These are phyloP conservation scores for Lanzia echinophila DNA, from an alignment of 2,329 filamentous ascomycete genomes.

Conservation along the genomic window DNA sequence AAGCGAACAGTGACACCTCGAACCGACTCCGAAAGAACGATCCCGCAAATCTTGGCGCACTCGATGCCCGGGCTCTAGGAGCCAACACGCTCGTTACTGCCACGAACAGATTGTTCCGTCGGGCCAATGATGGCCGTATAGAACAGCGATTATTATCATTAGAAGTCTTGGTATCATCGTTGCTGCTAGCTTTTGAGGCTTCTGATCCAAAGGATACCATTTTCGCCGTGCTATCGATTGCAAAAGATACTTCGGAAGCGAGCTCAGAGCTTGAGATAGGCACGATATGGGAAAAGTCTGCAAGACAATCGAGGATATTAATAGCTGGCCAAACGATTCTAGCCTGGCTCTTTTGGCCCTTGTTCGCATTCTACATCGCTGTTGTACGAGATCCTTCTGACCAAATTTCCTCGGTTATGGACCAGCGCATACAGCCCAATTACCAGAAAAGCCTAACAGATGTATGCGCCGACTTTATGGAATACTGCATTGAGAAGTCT, in stretches of 20 bases:
- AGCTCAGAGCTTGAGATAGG: neutral
- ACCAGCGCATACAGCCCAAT: constrained; percentile 14
- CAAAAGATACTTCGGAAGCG: constrained; percentile 13
- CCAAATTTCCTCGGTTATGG: neutral
- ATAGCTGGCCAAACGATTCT: neutral
- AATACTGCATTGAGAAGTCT: constrained; percentile 21
- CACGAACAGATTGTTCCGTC: constrained; percentile 16
- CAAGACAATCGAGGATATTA: neutral
- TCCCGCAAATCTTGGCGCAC: neutral
- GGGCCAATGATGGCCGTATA: constrained; percentile 11
- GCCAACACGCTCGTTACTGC: constrained; percentile 15
- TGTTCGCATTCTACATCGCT: neutral
- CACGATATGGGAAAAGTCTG: neutral
- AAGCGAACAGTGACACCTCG: neutral
- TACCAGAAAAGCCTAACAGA: constrained; percentile 18
- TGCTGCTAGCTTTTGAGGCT: constrained; percentile 18
- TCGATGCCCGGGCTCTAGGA: constrained; percentile 16
- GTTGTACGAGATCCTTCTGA: neutral
- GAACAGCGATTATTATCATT: constrained; percentile 14
- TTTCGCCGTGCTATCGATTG: constrained; percentile 16
- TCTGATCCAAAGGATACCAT: constrained; percentile 17
- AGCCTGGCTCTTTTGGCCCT: neutral
- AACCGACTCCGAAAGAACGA: neutral
- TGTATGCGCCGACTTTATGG: constrained; percentile 21
- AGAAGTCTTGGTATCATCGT: constrained; percentile 16